Evolutionary conservation across 352 stramenopile genomes (phyloP), one percentile per base, ranked within the genome.

Genomic region (Globisporangium lucens): DNA sequence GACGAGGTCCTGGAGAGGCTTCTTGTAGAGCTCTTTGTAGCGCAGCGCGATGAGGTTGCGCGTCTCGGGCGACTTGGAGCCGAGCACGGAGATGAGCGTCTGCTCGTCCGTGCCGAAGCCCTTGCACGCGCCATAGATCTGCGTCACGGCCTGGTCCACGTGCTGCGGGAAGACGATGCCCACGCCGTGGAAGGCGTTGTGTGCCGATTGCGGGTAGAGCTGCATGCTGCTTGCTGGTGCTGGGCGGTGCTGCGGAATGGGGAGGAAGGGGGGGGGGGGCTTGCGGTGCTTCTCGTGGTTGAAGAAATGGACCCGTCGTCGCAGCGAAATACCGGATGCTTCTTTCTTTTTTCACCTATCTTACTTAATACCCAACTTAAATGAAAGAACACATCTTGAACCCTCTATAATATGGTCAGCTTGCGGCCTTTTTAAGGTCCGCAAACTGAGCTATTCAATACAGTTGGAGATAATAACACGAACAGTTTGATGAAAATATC

Each of bases 51-150:
- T 89, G 67, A 92, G 74, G 66, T 83, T 82, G 63, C 85, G 85
- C 66, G 72, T 76, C 68, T 90, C 77, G 52, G 83, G 82, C 30
- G 85, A 91, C 69, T 87, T 89, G 71, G 73, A 79, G 61, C 85
- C 83, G 24, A 94, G 74, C 61, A 90, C 79, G 5, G 74, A 55
- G 73, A 88, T 90, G 61, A 94, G 75, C 61, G 78, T 82, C 71
- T 89, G 57, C 73, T 94, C 85, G 68, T 94, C 83, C 61, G 85
- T 94, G 74, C 85, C 85, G 24, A 89, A 46, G 55, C 85, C 85
- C 63, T 87, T 84, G 69, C 75, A 87, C 24, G 85, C 85, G 15
- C 61, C 72, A 61, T 89, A 64, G 67, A 94, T 94, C 71, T 94
- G 80, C 65, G 89, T 71, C 36, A 87, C 79, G 30, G 74, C 76